Evolutionary conservation across 768 basidiomycete species (phyloP), one percentile per base, ranked within the genome.

Genomic region (Calvatia gigantea): DNA sequence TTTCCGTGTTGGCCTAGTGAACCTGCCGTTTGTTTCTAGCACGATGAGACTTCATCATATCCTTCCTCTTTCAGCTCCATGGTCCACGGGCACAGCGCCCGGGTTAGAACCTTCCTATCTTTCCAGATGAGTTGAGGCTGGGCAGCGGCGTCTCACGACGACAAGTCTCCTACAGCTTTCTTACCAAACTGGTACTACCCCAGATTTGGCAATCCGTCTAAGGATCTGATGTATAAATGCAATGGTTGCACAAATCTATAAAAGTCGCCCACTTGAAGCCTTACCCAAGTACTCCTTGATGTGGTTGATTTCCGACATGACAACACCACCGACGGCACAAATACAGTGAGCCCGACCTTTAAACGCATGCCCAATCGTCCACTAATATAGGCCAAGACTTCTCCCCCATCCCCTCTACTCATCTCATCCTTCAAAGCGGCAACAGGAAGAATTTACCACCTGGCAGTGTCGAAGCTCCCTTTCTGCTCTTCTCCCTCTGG

Each of bases 121-220:
- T 55, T 55, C 46, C 32, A 47, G 46, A 55, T 42, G 44, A 38
- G 37, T 37, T 48, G 54, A 48, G 54, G 54, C 54, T 56, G 54
- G 45, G 54, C 41, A 56, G 46, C 46, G 43, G 49, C 54, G 28
- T 41, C 39, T 12, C 14, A 57, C 60, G 45, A 60, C 45, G 59
- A 59, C 61, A 54, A 49, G 44, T 60, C 54, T 62, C 62, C 60
- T 60, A 59, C 58, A 59, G 58, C 58, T 49, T 54, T 58, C 27
- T 27, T 43, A 23, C 52, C 45, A 33, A 55, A 44, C 48, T 29
- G 17, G 45, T 37, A 33, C 29, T 56, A 32, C 54, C 46, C 47
- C 46, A 42, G 47, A 41, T 41, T 48, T 25, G 54, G 54, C 17
- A 56, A 41, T 48, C 46, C 28, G 46, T 35, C 46, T 42, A 42